phyloP scores from a whole-genome alignment of 768 basidiomycete genomes.

The Suillus placidus region DNA sequence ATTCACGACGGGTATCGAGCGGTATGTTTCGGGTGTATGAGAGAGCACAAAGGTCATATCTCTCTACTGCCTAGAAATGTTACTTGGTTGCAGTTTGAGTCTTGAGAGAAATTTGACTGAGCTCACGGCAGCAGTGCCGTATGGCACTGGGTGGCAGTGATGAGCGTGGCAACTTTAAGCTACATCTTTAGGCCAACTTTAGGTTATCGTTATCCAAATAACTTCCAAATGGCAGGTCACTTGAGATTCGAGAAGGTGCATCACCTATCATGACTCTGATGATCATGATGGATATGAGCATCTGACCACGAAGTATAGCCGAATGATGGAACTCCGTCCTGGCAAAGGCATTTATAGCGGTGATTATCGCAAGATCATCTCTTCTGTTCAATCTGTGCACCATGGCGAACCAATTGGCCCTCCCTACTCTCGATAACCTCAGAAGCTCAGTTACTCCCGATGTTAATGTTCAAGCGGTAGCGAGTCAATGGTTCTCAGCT shows the following conservation, averaged over 20 bases:
- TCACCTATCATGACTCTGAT: neutral
- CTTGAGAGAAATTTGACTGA: neutral
- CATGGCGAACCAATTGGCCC: conserved; percentile 7
- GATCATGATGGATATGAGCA: neutral
- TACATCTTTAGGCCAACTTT: neutral
- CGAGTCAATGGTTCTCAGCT: conserved; percentile 43
- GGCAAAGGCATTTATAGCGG: neutral
- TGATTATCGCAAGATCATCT: neutral
- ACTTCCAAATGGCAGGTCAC: neutral
- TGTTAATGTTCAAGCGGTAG: conserved; percentile 40
- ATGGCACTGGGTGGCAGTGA: no score
- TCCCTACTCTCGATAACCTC: conserved; percentile 29
- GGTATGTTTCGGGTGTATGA: neutral
- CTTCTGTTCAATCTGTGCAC: neutral
- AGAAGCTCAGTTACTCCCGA: conserved; percentile 30
- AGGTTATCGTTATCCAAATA: no score
- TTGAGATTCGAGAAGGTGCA: neutral
- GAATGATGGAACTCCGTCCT: neutral
- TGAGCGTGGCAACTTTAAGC: neutral
- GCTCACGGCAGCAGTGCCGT: no score
- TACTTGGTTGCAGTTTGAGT: neutral
- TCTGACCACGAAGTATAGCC: neutral
- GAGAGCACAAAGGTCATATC: neutral
- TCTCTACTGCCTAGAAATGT: neutral
- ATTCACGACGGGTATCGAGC: neutral